phyloP scores from a whole-genome alignment of 1,139 yeast genomes.

The Keqinozyma sinolaborantium region DNA sequence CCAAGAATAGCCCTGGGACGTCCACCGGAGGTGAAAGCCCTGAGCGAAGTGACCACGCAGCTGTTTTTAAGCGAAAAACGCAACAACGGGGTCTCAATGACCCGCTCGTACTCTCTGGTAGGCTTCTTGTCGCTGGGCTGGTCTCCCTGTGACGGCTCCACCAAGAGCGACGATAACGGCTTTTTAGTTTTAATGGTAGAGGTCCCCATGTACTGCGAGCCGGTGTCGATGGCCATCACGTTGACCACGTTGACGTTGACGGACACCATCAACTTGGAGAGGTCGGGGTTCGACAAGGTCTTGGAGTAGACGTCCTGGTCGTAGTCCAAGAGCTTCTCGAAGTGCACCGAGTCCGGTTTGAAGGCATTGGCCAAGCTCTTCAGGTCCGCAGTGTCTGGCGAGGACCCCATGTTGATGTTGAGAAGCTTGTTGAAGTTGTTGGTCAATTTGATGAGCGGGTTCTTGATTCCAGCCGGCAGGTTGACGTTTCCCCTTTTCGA shows the following conservation, averaged over 20 bases:
- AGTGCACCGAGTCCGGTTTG: conserved; percentile 2
- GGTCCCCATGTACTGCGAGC: conserved; percentile 20
- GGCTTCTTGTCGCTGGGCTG: conserved; percentile 1
- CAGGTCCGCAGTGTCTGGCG: conserved; percentile 2
- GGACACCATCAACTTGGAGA: conserved; percentile 23
- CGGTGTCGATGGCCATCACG: conserved; percentile 27
- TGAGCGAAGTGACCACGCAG: conserved; percentile 26
- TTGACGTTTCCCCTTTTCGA: conserved; percentile 5
- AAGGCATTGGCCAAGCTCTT: conserved; percentile 1
- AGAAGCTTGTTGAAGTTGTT: conserved; percentile 29
- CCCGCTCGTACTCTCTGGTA: conserved; percentile 14
- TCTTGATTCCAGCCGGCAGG: conserved; percentile 11
- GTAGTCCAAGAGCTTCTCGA: conserved; percentile 21
- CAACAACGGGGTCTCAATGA: conserved; percentile 31
- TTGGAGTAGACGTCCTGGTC: conserved; percentile 20
- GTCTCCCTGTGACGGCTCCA: conserved; percentile 6
- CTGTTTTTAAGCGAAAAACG: conserved; percentile 26
- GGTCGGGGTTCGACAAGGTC: conserved; percentile 13
- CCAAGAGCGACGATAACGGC: conserved; percentile 20
- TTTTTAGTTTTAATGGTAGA: conserved; percentile 16
- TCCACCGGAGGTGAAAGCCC: conserved; percentile 19
- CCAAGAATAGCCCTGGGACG: conserved; percentile 34
- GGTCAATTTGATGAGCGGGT: conserved; percentile 33
- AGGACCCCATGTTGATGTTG: no score
- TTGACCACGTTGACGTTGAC: conserved; percentile 36